Percentiles rank a stretch among this genome's conserved stretches.
Conservation (phyloP, 768 basidiomycete species). For the Suillus subaureus region DNA sequence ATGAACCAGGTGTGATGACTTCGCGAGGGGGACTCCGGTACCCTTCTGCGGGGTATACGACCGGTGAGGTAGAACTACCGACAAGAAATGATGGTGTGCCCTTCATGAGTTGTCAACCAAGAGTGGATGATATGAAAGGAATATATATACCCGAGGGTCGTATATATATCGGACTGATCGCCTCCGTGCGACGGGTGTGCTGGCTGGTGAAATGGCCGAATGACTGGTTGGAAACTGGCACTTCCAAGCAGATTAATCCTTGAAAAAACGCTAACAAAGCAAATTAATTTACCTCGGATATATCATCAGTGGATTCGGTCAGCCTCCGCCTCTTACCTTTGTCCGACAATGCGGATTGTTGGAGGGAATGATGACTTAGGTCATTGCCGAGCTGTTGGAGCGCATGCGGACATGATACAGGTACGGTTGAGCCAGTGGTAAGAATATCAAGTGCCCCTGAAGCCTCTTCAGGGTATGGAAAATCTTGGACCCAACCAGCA, state of each 20-base stretch:
- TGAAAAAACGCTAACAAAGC: not conserved
- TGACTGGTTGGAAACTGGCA: not conserved
- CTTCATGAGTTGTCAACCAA: slow-evolving; percentile 15
- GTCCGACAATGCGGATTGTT: not conserved
- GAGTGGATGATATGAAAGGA: not conserved
- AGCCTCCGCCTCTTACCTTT: slow-evolving; percentile 28
- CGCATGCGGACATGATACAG: slow-evolving; percentile 2
- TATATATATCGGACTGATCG: slow-evolving; percentile 31
- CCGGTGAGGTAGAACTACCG: slow-evolving; percentile 32
- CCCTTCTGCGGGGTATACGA: slow-evolving; percentile 33
- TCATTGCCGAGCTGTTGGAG: not conserved
- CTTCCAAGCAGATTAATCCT: not conserved
- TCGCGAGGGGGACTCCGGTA: slow-evolving; percentile 30
- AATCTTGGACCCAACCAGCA: slow-evolving; percentile 27
- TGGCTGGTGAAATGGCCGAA: not conserved
- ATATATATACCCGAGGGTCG: slow-evolving; percentile 21
- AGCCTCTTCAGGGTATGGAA: slow-evolving; percentile 19
- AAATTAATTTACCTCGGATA: not conserved
- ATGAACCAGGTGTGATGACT: slow-evolving; percentile 5
- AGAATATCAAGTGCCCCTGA: not conserved
- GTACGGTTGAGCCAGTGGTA: not conserved
- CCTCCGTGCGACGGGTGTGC: not conserved
- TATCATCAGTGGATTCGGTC: slow-evolving; percentile 6
- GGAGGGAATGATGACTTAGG: not conserved
- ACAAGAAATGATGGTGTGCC: slow-evolving; percentile 34